Conservation (phyloP, 306 rosid species). For the Oxytropis ochrocephala region DNA sequence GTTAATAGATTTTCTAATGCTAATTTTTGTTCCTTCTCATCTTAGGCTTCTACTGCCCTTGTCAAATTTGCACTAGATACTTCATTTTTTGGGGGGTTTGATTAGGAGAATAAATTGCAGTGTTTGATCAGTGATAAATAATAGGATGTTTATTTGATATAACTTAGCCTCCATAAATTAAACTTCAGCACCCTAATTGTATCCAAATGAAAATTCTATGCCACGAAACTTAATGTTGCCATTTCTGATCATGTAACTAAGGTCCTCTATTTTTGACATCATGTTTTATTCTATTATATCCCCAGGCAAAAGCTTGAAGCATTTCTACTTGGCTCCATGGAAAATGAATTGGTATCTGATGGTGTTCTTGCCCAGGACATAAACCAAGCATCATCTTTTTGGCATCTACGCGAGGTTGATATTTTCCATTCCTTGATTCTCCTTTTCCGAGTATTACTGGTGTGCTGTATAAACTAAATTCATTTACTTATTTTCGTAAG, state of each 20-base stretch:
- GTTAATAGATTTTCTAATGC: background rate
- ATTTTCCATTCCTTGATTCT: constrained; percentile 11
- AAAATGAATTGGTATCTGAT: constrained; percentile 77
- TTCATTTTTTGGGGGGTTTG: background rate
- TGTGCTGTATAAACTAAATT: background rate
- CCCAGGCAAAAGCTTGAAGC: constrained; percentile 95
- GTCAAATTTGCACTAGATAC: background rate
- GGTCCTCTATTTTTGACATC: constrained; percentile 5
- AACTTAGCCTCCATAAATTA: background rate
- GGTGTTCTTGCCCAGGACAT: constrained; percentile 95
- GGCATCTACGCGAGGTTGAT: constrained; percentile 85
- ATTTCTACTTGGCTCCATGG: constrained; percentile 76
- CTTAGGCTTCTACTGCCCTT: too few species aligned
- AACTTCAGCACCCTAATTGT: background rate
- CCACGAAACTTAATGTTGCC: background rate
- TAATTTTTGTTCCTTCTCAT: background rate
- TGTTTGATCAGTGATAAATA: constrained; percentile 9
- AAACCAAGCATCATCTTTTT: constrained; percentile 86
- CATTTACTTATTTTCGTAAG: background rate
- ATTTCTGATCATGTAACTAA: background rate
- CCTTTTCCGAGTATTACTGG: background rate
- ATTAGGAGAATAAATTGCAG: background rate
- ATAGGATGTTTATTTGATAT: constrained; percentile 1
- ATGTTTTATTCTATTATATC: constrained; percentile 22
- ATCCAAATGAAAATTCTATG: constrained; percentile 13